Conservation (phyloP, 805 yeast species). For the Priceomyces fermenticarens region DNA sequence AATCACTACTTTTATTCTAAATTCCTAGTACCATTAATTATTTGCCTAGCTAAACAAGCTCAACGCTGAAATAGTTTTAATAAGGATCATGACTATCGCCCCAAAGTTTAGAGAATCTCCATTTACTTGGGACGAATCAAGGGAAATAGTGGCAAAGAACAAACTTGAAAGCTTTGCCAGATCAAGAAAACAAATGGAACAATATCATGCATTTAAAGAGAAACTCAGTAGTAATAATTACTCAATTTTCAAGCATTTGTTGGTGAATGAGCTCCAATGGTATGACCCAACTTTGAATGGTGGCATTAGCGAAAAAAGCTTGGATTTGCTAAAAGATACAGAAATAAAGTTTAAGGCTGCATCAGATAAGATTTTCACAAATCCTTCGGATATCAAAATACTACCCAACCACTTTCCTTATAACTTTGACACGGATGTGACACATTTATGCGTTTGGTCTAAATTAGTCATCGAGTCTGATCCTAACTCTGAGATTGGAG, state of each 20-base stretch:
- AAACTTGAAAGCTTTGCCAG: conserved; percentile 50
- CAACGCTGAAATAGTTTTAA: no score
- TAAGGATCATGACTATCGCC: neutral
- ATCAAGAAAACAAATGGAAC: conserved; percentile 37
- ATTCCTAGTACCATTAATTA: no score
- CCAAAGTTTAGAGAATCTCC: conserved; percentile 22
- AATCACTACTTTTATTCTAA: no score
- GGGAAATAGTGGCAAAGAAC: conserved; percentile 36
- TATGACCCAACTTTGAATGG: conserved; percentile 23
- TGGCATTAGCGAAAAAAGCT: conserved; percentile 15
- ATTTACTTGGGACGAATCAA: conserved; percentile 46
- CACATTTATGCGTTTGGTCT: conserved; percentile 68
- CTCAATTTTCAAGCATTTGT: conserved; percentile 47
- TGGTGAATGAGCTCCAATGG: conserved; percentile 53
- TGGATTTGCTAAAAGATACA: conserved; percentile 7
- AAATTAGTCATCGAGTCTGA: conserved; percentile 55
- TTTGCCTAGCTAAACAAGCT: no score
- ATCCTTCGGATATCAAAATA: conserved; percentile 42
- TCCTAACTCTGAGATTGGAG: conserved; percentile 48
- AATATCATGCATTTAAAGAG: conserved; percentile 46
- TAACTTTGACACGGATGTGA: conserved; percentile 47
- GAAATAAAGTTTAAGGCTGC: conserved; percentile 18
- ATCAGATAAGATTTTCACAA: conserved; percentile 41
- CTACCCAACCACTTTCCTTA: conserved; percentile 66
- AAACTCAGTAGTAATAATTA: conserved; percentile 29